Evolutionary conservation across 768 basidiomycete species (phyloP), one percentile per base, ranked within the genome.

Genomic region (Rhizopogon vulgaris): DNA sequence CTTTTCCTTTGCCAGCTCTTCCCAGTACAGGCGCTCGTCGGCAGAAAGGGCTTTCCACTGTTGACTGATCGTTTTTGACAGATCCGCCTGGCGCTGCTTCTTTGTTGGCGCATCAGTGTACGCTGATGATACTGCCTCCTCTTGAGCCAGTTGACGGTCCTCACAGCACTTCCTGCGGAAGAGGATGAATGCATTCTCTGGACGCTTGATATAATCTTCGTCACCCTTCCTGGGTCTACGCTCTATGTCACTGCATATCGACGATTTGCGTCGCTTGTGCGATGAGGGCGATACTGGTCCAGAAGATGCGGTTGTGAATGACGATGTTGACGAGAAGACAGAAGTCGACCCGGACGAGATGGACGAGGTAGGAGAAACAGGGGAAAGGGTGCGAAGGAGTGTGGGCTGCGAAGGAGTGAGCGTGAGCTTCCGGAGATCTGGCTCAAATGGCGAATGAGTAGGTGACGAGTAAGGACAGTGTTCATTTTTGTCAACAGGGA

Each of bases 121-220:
- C 7, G 62, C 42, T 0, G 52, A 53, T 15, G 67, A 60, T 6
- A 65, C 70, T 3, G 71, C 76, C 48, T 80, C 80, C 45, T 79
- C 79, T 49, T 71, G 73, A 41, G 77, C 76, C 12, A 72, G 70
- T 65, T 85, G 81, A 32, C 82, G 79, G 47, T 86, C 83, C 68
- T 85, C 83, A 68, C 83, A 87, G 69, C 84, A 87, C 61, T 85
- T 82, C 59, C 86, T 78, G 50, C 87, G 80, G 78, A 90, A 90
- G 51, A 90, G 77, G 65, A 90, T 90, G 74, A 90, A 90, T 7
- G 87, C 87, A 61, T 90, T 89, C 70, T 87, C 85, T 2, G 87
- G 87, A 39, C 87, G 82, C 68, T 88, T 88, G 73, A 90, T 82
- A 63, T 90, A 90, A 67, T 87, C 85, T 45, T 85, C 85, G 68